Base-by-base conservation (phyloP, 2,329 filamentous ascomycete genomes). In the Ceratocystis albifundus region DNA sequence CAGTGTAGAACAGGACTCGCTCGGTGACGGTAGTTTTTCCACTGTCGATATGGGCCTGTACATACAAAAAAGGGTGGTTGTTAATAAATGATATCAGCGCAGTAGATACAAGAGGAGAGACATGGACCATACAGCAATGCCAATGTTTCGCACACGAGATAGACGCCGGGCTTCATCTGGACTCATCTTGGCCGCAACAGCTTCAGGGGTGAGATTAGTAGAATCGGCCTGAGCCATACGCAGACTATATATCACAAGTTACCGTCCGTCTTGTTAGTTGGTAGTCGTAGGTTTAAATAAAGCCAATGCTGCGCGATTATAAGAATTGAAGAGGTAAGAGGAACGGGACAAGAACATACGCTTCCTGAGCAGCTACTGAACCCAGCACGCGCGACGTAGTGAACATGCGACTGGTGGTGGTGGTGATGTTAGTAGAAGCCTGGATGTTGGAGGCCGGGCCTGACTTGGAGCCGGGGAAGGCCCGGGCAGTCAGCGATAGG, bases 11-110 rank as follows among this genome's bases (percentile, higher is more conserved):
- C 67, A 99, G 87, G 57, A 99, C 91, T 76, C 94, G 89, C 79
- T 99, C 94, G 66, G 92, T 97, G 69, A 86, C 89, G 46, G 94
- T 99, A 45, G 94, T 99, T 80, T 99, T 99, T 72, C 94, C 94
- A 74, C 90, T 96, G 79, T 99, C 94, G 75, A 99, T 99, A 75
- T 99, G 94, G 70, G 94, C 94, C 88, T 91, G 71, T 66, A 53
- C 45, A 53, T n/a, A 25, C 17, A 10, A 30, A 44, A 10, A 15
- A 41, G 50, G 50, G 22, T 50, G 22, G 36, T 66, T 45, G 68
- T 62, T 53, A 59, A 62, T 12, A 17, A 28, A 59, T 66, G 41
- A n/a, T 44, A 3, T 41, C 8, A 36, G n/a, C 12, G 4, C 15
- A 5, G 1, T 15, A 41, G 44, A 8, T 57, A 6, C n/a, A 46